These are phyloP conservation scores for Fomitiporia mediterranea DNA, from an alignment of 1,284 basidiomycete genomes.

Conservation along the genomic window DNA sequence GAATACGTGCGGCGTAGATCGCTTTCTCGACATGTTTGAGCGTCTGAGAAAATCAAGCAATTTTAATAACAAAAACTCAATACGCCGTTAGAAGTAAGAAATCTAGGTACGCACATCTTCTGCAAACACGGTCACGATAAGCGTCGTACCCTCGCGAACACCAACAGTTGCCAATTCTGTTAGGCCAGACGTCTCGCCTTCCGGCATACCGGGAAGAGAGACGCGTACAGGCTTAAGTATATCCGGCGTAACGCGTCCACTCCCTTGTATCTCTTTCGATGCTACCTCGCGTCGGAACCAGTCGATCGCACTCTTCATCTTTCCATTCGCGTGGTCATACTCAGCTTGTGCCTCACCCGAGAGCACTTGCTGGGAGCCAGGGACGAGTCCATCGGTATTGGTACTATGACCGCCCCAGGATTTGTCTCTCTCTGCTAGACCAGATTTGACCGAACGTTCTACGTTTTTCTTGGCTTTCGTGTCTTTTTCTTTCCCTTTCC, in stretches of 20 bases:
- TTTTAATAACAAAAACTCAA: conserved; percentile 12
- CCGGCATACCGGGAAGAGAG: conserved; percentile 37
- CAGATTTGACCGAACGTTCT: not conserved
- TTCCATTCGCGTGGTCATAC: conserved; percentile 53
- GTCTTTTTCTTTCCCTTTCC: conserved; percentile 6
- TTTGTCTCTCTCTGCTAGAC: not conserved
- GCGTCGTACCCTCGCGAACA: conserved; percentile 64
- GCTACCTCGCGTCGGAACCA: conserved; percentile 71
- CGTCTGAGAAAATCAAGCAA: conserved; percentile 54
- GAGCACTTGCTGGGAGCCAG: conserved; percentile 32
- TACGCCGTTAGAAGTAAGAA: not conserved
- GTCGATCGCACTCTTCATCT: conserved; percentile 58
- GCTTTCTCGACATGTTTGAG: conserved; percentile 68
- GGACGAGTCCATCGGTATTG: conserved; percentile 26
- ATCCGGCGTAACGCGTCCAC: conserved; percentile 67
- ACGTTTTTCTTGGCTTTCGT: not conserved
- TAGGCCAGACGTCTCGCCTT: conserved; percentile 37
- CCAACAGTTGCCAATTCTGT: conserved; percentile 75
- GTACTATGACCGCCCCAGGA: conserved; percentile 1
- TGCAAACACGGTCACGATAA: conserved; percentile 71
- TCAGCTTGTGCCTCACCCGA: conserved; percentile 35
- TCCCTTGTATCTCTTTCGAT: conserved; percentile 60
- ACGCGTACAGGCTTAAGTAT: conserved; percentile 68
- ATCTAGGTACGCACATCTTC: conserved; percentile 34
- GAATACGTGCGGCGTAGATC: conserved; percentile 66